Percentiles rank a stretch among this genome's conserved stretches.
phyloP scores from a whole-genome alignment of 257 asterid species.

The Solanum chilense region DNA sequence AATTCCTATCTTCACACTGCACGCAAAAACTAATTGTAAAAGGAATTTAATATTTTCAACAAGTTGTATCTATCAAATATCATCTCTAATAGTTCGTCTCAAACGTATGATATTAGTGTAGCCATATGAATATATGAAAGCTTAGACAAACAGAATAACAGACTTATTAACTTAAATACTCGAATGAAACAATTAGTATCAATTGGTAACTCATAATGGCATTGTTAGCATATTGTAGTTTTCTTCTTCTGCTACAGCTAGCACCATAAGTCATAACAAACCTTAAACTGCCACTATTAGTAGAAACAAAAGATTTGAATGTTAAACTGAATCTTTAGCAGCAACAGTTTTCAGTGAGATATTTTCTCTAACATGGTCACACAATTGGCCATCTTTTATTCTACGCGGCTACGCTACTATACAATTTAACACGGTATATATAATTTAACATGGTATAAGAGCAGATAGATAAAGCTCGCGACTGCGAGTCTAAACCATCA shows the following conservation, averaged over 20 bases:
- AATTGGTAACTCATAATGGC: no score
- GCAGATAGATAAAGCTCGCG: not conserved
- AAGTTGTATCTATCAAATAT: no score
- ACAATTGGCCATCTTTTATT: not conserved
- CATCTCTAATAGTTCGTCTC: no score
- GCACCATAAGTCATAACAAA: not conserved
- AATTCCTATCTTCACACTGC: no score
- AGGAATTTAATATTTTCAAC: no score
- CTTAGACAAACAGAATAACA: no score
- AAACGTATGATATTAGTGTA: no score
- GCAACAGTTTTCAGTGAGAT: not conserved
- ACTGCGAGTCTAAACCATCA: not conserved
- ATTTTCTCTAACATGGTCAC: not conserved
- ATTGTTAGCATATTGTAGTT: no score
- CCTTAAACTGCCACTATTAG: not conserved
- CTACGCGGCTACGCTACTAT: not conserved
- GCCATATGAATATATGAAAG: no score
- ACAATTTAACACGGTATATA: not conserved
- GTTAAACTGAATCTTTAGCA: not conserved
- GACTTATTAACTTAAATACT: no score
- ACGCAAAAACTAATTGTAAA: no score
- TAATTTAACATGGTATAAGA: not conserved
- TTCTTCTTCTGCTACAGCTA: not conserved
- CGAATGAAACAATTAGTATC: no score
- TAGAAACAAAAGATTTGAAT: not conserved